phyloP scores from a whole-genome alignment of 352 stramenopile genomes.

The Aphanomyces invadans region DNA sequence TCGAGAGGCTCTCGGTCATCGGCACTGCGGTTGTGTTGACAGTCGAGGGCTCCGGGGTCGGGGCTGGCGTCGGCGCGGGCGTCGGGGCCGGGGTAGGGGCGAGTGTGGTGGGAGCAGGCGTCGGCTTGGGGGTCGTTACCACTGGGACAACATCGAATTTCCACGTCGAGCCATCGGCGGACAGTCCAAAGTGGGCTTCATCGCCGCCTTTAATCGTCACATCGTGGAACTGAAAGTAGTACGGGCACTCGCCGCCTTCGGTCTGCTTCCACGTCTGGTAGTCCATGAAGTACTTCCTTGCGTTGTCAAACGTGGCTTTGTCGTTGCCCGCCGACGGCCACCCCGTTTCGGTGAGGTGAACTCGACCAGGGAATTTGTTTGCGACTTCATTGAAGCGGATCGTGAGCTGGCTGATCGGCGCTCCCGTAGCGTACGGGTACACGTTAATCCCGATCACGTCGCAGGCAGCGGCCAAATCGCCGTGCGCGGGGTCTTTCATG shows the following conservation, averaged over 20 bases:
- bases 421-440: slow-evolving; percentile 31
- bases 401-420: slow-evolving; percentile 22
- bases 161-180: slow-evolving; percentile 24
- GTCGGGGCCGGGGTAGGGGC: slow-evolving; percentile 1
- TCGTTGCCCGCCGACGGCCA: slow-evolving; percentile 24
- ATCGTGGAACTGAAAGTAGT: slow-evolving; percentile 26
- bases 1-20: no score
- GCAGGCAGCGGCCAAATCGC: slow-evolving; percentile 30
- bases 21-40: no score
- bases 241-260: slow-evolving; percentile 12
- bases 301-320: slow-evolving; percentile 3
- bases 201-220: slow-evolving; percentile 30
- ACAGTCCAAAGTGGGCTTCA: slow-evolving; percentile 51
- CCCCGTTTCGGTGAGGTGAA: slow-evolving; percentile 31
- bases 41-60: background rate
- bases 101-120: background rate
- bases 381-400: slow-evolving; percentile 27
- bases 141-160: slow-evolving; percentile 6
- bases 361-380: slow-evolving; percentile 27
- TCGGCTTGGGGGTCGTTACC: background rate
- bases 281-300: slow-evolving; percentile 15
- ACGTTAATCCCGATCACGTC: slow-evolving; percentile 39
- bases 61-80: background rate
- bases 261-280: slow-evolving; percentile 14
- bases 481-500: slow-evolving; percentile 26